Base-by-base conservation (phyloP, 768 basidiomycete species). In the Asterophora parasitica region DNA sequence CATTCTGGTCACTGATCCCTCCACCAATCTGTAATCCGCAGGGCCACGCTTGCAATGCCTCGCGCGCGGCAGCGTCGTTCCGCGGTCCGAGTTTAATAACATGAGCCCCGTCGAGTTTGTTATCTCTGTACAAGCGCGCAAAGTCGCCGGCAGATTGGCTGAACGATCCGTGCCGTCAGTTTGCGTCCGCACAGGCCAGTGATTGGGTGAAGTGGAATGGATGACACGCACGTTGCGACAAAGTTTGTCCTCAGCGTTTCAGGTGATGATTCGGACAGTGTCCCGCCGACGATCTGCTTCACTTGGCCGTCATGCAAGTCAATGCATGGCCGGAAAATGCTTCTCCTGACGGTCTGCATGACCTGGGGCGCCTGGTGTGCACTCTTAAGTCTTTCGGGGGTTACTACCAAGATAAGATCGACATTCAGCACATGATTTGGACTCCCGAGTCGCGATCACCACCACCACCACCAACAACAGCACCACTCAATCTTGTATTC, bases 261-360 rank as follows among this genome's bases (percentile, higher is more conserved):
- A 6, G 86, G 79, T 28, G 77, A 62, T 17, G 65, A 57, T 42
- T 91, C 86, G 15, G 87, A 88, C 26, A 99, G 76, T 4, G 92
- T 94, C 3, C 94, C 92, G 35, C 96, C 96, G 11, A 99, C 90
- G 46, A 99, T 97, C 68, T 99, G 96, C 69, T 98, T 98, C 49
- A 99, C 96, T 58, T 92, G 76, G 4, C 96, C 96, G 50, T 85
- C 78, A 68, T 99, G 96, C 12, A 99, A 78, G 67, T 99, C 96
- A 58, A 99, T 97, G 64, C 96, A 99, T 15, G 96, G 96, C 47
- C 86, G 76, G 71, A 96, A 95, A 40, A 76, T 63, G 58, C 76
- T 80, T 51, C 68, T 57, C 64, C 73, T 40, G 60, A 65, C 43
- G 60, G 68, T 31, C 63, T 69, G 58, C 75, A 67, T 64, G 51